Evolutionary conservation across 176 grass and related monocot genomes (phyloP).

Genomic region (Aegilops speltoides): DNA sequence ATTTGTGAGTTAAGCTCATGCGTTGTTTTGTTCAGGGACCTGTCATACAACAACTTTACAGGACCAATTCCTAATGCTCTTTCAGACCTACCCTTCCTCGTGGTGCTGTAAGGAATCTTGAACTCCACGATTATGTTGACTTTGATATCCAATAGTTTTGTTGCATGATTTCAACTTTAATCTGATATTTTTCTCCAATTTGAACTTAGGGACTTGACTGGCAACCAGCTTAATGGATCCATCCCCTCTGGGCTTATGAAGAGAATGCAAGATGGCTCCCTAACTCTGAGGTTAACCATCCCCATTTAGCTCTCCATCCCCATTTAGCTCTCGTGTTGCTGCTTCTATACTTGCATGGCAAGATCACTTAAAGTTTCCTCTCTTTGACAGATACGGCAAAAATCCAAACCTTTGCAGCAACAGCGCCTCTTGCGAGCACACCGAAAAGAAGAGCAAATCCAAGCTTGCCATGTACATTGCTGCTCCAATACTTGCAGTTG

Average conservation of each 20-base stretch:
- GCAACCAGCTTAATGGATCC: constrained; percentile 42
- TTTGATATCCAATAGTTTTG: background rate
- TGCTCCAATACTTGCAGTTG: constrained; percentile 9
- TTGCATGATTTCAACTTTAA: background rate
- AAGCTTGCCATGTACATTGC: constrained; percentile 36
- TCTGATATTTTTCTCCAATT: background rate
- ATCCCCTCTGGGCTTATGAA: constrained; percentile 47
- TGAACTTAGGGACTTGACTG: constrained; percentile 48
- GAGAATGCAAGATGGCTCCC: constrained; percentile 37
- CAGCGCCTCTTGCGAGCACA: constrained; percentile 10
- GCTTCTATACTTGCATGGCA: no score
- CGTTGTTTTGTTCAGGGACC: constrained; percentile 45
- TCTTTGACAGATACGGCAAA: constrained; percentile 14
- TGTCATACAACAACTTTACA: constrained; percentile 67
- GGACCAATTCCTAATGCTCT: constrained; percentile 52
- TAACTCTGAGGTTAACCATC: constrained; percentile 32
- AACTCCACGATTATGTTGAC: background rate
- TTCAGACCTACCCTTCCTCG: constrained; percentile 33
- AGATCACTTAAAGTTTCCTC: background rate
- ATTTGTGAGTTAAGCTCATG: background rate
- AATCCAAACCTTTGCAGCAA: constrained; percentile 48
- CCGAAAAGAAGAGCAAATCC: constrained; percentile 31
- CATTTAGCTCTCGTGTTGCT: background rate
- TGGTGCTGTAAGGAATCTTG: constrained; percentile 45
- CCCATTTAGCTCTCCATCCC: background rate